phyloP scores from a whole-genome alignment of 2,329 filamentous ascomycete genomes.

The Amesomyces nigricolor region DNA sequence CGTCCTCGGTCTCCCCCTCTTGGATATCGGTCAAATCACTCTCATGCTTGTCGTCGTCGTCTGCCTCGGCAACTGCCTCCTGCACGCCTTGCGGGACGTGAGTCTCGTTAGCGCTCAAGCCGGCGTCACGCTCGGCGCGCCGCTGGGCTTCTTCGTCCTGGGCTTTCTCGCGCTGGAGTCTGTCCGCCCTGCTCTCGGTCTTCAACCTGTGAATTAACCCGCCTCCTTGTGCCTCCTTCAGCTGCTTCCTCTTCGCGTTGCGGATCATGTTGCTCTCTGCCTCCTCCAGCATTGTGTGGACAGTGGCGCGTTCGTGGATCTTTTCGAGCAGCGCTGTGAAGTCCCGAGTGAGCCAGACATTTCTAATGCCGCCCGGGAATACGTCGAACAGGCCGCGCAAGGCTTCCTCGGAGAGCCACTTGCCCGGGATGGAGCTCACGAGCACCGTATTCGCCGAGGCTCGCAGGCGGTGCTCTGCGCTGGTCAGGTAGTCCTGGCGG shows the following conservation, averaged over 20 bases:
- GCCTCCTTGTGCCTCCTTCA: conserved; percentile 64
- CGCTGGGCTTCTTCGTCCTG: conserved; percentile 46
- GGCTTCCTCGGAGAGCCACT: conserved; percentile 82
- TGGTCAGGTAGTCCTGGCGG: conserved; percentile 89
- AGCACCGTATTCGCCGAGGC: conserved; percentile 95
- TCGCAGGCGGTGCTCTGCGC: conserved; percentile 85
- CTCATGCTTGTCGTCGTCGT: conserved; percentile 20
- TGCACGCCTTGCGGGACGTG: conserved; percentile 48
- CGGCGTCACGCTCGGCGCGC: conserved; percentile 45
- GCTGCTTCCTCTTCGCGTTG: conserved; percentile 69
- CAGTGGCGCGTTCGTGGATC: conserved; percentile 64
- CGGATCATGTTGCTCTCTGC: conserved; percentile 84
- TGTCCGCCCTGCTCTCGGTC: conserved; percentile 47
- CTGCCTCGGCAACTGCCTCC: conserved; percentile 36
- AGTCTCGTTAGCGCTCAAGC: conserved; percentile 46
- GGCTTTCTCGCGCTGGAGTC: conserved; percentile 39
- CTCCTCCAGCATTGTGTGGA: conserved; percentile 67
- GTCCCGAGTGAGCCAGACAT: conserved; percentile 95
- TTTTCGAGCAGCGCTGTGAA: conserved; percentile 79
- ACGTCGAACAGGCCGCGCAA: conserved; percentile 85
- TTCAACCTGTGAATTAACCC: conserved; percentile 49
- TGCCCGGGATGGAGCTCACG: conserved; percentile 81
- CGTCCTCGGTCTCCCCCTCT: conserved; percentile 23
- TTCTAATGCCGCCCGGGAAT: conserved; percentile 89
- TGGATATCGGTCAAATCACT: conserved; percentile 22